Evolutionary conservation across 2,329 filamentous ascomycete species (phyloP), one percentile per base, ranked within the genome.

Genomic region (Diplodia mutila): DNA sequence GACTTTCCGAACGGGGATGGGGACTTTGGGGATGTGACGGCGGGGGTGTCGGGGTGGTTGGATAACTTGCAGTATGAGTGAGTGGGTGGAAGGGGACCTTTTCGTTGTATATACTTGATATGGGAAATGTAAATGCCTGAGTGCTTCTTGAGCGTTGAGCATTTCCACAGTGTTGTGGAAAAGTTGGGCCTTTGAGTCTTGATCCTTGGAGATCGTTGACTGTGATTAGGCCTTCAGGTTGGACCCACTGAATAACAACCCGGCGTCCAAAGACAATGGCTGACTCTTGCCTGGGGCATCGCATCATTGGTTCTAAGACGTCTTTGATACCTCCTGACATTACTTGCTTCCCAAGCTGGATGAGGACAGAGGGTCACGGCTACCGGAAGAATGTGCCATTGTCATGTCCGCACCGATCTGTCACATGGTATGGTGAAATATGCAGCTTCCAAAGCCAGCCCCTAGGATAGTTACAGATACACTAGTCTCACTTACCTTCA

Each of bases 1-100:
- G 65, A 69, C 1, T 69, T 66, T 3, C 64, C 64, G 29, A 55
- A 54, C 18, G 64, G 52, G 29, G 49, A 55, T 29, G 32, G 52
- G 1, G 49, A 54, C 4, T 32, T 55, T n/a, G 21, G 46, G 7
- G 48, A 27, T 14, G 49, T 52, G 16, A 55, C 46, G 46, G 32
- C 27, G 3, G 32, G 23, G 11, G 27, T 51, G 27, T 37, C 27
- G 18, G 8, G 23, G 61, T 65, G 61, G 61, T 37, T 65, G 61
- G 46, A 53, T 9, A 11, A n/a, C 1, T 23, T 37, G 53, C 3
- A 3, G 16, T 42, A 18, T n/a, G 14, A 42, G 39, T 42, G 39
- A n/a, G 37, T 42, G 37, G 1, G 6, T 16, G 12, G 14, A 16
- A 12, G 1, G 3, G 16, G 37, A 0, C 7, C 7, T 16, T 42